phyloP scores from a whole-genome alignment of 495 filamentous ascomycete genomes.

The Aspergillus sclerotioniger region DNA sequence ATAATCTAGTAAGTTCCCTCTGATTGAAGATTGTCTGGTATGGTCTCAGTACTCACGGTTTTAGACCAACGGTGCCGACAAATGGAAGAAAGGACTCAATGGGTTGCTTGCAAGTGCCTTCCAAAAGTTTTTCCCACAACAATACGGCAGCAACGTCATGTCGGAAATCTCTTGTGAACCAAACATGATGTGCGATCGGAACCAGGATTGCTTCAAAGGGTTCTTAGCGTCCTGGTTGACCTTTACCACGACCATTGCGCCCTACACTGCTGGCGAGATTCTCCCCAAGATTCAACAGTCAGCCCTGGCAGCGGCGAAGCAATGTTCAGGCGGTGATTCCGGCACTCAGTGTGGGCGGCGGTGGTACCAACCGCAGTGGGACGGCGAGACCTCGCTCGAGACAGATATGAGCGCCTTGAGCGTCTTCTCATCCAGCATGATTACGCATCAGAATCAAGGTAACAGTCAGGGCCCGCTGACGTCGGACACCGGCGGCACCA shows the following conservation, averaged over 20 bases:
- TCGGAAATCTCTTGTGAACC: constrained; percentile 70
- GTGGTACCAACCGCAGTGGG: constrained; percentile 49
- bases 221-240: constrained; percentile 71
- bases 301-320: constrained; percentile 58
- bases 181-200: constrained; percentile 61
- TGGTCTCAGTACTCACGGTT: constrained; percentile 15
- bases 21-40: not conserved
- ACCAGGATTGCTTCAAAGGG: constrained; percentile 74
- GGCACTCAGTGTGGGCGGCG: constrained; percentile 50
- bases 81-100: constrained; percentile 58
- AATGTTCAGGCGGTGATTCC: constrained; percentile 54
- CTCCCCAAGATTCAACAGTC: constrained; percentile 54
- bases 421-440: constrained; percentile 53
- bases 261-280: constrained; percentile 56
- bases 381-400: constrained; percentile 50
- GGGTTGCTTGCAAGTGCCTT: constrained; percentile 54
- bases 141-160: constrained; percentile 54
- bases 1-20: constrained; percentile 55
- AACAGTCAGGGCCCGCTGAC: constrained; percentile 48
- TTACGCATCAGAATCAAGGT: constrained; percentile 38
- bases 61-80: constrained; percentile 40
- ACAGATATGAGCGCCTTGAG: constrained; percentile 61
- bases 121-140: constrained; percentile 52
- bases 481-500: constrained; percentile 60
- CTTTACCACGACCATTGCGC: constrained; percentile 62